phyloP scores from a whole-genome alignment of 164 flowering plant genomes.

The Buxus sempervirens region DNA sequence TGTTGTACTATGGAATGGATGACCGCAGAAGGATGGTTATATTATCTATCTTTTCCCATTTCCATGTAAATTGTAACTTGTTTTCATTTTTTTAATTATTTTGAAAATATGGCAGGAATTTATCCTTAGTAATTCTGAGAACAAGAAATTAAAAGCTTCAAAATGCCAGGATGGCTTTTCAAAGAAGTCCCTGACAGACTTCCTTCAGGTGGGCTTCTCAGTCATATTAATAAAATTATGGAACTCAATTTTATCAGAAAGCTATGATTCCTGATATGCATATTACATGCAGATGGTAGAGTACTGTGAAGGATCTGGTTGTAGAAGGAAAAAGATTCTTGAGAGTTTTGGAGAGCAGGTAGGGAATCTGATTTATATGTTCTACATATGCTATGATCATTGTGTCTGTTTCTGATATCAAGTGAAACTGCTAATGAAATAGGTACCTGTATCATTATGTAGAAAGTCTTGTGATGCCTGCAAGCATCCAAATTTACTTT shows the following conservation, averaged over 20 bases:
- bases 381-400: background rate
- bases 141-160: slow-evolving; percentile 48
- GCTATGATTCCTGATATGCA: slow-evolving; percentile 1
- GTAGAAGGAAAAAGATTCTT: slow-evolving; percentile 85
- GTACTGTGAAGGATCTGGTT: slow-evolving; percentile 75
- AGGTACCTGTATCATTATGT: slow-evolving; percentile 69
- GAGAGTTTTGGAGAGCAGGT: slow-evolving; percentile 94
- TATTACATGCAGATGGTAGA: slow-evolving; percentile 64
- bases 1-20: slow-evolving; percentile 80
- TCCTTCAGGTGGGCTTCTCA: slow-evolving; percentile 44
- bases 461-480: slow-evolving; percentile 86
- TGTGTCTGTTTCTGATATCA: background rate
- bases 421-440: slow-evolving; percentile 2
- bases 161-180: slow-evolving; percentile 38
- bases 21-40: slow-evolving; percentile 80
- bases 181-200: slow-evolving; percentile 56
- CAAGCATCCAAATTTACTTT: slow-evolving; percentile 69
- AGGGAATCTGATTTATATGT: slow-evolving; percentile 3
- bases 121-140: slow-evolving; percentile 52
- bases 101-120: slow-evolving; percentile 49
- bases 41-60: slow-evolving; percentile 6
- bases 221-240: slow-evolving; percentile 1
- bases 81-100: background rate
- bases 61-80: background rate
- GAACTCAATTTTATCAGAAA: background rate